Evolutionary conservation across 768 basidiomycete genomes (phyloP).

Genomic region (Lentinula aciculospora): DNA sequence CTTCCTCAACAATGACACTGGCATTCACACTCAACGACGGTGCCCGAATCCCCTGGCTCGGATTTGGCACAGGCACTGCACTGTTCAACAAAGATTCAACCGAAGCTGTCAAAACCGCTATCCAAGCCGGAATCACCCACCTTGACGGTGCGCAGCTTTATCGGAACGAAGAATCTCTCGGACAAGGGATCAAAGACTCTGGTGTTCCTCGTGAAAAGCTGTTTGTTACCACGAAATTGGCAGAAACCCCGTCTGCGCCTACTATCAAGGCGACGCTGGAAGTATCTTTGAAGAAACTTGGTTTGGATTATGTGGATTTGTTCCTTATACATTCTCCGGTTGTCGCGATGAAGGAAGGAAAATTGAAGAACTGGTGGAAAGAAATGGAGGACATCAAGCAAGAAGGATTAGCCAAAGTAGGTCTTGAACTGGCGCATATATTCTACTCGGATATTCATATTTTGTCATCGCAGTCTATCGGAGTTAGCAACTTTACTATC

Average conservation of each 20-base stretch:
- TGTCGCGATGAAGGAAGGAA: conserved; percentile 6
- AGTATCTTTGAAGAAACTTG: conserved; percentile 21
- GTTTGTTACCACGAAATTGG: conserved; percentile 40
- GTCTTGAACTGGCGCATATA: background rate
- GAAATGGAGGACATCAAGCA: conserved; percentile 34
- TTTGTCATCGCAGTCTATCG: conserved; percentile 18
- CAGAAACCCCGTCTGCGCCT: conserved; percentile 23
- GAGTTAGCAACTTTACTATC: conserved; percentile 36
- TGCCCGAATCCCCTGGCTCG: conserved; percentile 46
- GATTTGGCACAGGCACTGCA: conserved; percentile 59
- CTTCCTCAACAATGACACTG: conserved; percentile 12
- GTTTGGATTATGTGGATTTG: conserved; percentile 29
- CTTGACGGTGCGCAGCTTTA: conserved; percentile 35
- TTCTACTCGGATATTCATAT: too few species aligned
- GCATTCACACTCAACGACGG: conserved; percentile 52
- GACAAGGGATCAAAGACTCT: conserved; percentile 16
- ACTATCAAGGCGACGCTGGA: conserved; percentile 23
- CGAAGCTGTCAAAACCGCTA: conserved; percentile 35
- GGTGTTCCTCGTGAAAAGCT: conserved; percentile 31
- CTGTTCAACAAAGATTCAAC: conserved; percentile 39
- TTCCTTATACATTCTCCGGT: conserved; percentile 34
- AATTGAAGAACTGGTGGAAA: conserved; percentile 34
- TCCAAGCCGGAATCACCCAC: conserved; percentile 49
- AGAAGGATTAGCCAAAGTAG: conserved; percentile 26
- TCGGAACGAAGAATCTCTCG: conserved; percentile 9